A percentile compares a stretch with the other conserved stretches of the same genome.
Evolutionary conservation across 257 asterid species (phyloP).

Genomic region (Datura wrightii): DNA sequence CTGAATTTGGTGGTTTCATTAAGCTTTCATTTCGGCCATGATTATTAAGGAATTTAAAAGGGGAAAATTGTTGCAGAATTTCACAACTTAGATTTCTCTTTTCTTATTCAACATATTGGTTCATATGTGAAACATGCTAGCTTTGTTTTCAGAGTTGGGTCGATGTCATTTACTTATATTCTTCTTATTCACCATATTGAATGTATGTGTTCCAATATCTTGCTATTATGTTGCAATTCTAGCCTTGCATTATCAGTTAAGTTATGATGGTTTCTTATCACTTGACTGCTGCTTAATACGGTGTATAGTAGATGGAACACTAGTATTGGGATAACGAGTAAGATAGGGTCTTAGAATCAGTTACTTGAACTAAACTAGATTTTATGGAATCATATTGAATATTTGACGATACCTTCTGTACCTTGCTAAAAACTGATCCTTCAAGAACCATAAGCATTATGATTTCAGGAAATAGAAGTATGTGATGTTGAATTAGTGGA

Average conservation of each 20-base stretch:
- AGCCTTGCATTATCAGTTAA: conserved; percentile 5
- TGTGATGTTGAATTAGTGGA: neutral
- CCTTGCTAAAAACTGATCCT: neutral
- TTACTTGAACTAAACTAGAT: neutral
- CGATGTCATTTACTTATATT: neutral
- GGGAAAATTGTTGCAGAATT: neutral
- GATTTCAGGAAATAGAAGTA: neutral
- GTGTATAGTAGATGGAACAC: conserved; percentile 6
- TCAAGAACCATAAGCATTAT: neutral
- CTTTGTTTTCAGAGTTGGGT: neutral
- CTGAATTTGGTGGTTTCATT: neutral
- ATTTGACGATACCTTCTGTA: neutral
- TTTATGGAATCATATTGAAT: neutral
- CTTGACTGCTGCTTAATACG: neutral
- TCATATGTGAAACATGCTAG: neutral
- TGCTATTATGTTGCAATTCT: neutral
- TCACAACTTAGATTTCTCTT: neutral
- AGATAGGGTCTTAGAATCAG: neutral
- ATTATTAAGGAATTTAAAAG: neutral
- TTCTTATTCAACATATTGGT: neutral
- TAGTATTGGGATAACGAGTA: neutral
- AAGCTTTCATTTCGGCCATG: neutral
- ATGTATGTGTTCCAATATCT: neutral
- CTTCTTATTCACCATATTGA: neutral
- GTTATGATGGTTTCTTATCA: conserved; percentile 7